phyloP scores from a whole-genome alignment of 352 stramenopile genomes.

The Halophytophthora batemanensis region DNA sequence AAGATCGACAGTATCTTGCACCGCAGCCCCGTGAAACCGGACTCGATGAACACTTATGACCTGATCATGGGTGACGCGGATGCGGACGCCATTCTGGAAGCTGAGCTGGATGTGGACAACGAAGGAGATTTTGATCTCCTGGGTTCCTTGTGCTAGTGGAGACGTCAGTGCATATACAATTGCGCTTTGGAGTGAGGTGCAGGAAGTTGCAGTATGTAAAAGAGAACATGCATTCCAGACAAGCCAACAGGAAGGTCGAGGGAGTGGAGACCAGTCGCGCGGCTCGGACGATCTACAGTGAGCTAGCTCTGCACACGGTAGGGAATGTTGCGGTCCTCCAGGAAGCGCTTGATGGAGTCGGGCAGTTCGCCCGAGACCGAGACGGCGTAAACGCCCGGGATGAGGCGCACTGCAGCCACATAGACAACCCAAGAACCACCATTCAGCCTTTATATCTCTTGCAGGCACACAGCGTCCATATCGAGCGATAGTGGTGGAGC shows the following conservation, averaged over 20 bases:
- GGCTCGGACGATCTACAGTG: too few species aligned
- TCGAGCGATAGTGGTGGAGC: conserved; percentile 3
- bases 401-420: conserved; percentile 51
- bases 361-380: conserved; percentile 81
- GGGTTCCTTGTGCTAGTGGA: conserved; percentile 24
- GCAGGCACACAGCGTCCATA: neutral
- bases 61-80: conserved; percentile 31
- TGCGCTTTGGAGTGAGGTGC: too few species aligned
- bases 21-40: conserved; percentile 5
- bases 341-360: conserved; percentile 86
- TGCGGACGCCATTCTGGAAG: conserved; percentile 33
- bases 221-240: too few species aligned
- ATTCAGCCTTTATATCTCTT: neutral
- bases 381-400: conserved; percentile 86
- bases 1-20: conserved; percentile 24
- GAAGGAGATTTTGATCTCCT: conserved; percentile 29
- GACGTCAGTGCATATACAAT: too few species aligned
- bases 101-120: conserved; percentile 21
- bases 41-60: conserved; percentile 16
- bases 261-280: too few species aligned
- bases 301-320: conserved; percentile 73
- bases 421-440: neutral
- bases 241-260: too few species aligned
- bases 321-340: conserved; percentile 85
- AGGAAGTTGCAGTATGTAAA: too few species aligned